Percentiles rank a stretch among this genome's conserved stretches.
These are phyloP conservation scores for Tillandsia leiboldiana DNA, from an alignment of 176 grass and related monocot genomes.

Conservation along the genomic window DNA sequence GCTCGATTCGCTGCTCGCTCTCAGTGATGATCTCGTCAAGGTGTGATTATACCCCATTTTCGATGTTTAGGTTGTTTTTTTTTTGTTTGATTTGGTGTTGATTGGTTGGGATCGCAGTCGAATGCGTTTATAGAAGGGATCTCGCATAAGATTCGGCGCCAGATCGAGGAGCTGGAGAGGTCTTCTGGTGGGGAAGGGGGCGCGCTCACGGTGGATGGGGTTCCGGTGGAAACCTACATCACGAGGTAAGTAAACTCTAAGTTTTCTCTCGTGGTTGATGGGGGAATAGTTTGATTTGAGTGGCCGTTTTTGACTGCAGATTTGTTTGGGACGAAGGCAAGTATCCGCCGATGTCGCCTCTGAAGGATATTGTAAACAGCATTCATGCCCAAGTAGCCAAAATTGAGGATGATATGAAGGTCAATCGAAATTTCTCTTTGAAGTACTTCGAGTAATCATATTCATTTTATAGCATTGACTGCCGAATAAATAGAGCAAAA, in stretches of 20 bases:
- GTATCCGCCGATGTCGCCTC: constrained; percentile 68
- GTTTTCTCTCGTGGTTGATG: neutral
- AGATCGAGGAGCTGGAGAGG: constrained; percentile 90
- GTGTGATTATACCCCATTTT: constrained; percentile 17
- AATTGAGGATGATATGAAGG: constrained; percentile 99
- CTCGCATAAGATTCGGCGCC: constrained; percentile 90
- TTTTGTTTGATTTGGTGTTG: neutral
- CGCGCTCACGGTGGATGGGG: constrained; percentile 74
- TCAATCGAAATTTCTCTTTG: constrained; percentile 12
- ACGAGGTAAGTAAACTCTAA: constrained; percentile 39
- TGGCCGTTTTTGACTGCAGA: constrained; percentile 23
- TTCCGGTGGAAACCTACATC: constrained; percentile 85
- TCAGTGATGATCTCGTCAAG: constrained; percentile 96
- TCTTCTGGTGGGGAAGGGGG: constrained; percentile 40
- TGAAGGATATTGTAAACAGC: constrained; percentile 65
- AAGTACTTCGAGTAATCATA: neutral
- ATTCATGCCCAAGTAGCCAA: constrained; percentile 86
- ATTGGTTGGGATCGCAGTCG: constrained; percentile 35
- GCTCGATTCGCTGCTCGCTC: constrained; percentile 84
- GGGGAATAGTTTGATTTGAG: neutral
- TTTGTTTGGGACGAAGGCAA: constrained; percentile 98
- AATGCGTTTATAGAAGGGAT: constrained; percentile 84
- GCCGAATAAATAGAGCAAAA: no score
- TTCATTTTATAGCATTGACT: neutral
- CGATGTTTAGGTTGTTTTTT: neutral